Base-by-base conservation (phyloP, 2,329 filamentous ascomycete species). In the Mariannaea sp. region DNA sequence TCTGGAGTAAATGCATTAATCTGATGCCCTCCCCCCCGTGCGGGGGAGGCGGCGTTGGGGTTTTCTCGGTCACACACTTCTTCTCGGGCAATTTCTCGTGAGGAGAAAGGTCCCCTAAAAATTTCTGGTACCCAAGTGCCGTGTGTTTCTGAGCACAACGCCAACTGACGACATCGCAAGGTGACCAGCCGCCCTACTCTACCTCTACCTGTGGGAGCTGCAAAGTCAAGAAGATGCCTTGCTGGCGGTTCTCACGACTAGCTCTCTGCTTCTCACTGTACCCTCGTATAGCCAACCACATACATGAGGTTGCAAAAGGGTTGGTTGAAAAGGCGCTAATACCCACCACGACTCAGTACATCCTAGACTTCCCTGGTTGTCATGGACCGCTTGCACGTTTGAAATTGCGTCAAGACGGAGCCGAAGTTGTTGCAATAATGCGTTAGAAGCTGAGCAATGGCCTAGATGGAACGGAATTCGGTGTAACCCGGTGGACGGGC, bases 71-170 rank as follows among this genome's bases (percentile, higher is more conserved):
- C 44, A 50, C 41, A 49, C 16, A 17, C 29, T 33, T n/a, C n/a
- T 58, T 57, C 53, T 53, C 48, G 53, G 53, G 39, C 35, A 40
- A 51, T 62, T n/a, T 56, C 47, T 62, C 55, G 58, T 59, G 47
- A 57, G 54, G 53, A 64, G 53, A 48, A 56, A 39, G 24, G 22
- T 16, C 19, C 36, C 22, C 12, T 12, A 29, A 29, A 53, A 49
- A n/a, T n/a, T n/a, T n/a, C n/a, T n/a, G n/a, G n/a, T n/a, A n/a
- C n/a, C n/a, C n/a, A n/a, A n/a, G n/a, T n/a, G n/a, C n/a, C n/a
- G n/a, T n/a, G n/a, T n/a, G n/a, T n/a, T n/a, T n/a, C n/a, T n/a
- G n/a, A n/a, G n/a, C n/a, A n/a, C n/a, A n/a, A n/a, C n/a, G n/a
- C n/a, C n/a, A n/a, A n/a, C n/a, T 29, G 26, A 12, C 26, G 24